These are phyloP conservation scores for Aureobasidium namibiae DNA, from an alignment of 2,329 filamentous ascomycete genomes.

Conservation along the genomic window DNA sequence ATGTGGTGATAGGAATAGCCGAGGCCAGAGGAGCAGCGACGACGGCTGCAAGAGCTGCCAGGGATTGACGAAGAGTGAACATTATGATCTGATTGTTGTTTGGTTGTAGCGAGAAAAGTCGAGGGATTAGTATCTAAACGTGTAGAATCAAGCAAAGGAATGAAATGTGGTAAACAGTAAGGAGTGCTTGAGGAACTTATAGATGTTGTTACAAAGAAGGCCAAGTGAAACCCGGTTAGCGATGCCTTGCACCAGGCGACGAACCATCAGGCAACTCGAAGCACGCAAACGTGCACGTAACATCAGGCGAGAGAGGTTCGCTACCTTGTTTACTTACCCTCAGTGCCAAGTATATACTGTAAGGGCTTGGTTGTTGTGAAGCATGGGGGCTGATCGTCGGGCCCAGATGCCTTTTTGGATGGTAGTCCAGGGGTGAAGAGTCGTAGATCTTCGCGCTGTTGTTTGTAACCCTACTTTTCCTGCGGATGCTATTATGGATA, in stretches of 20 bases:
- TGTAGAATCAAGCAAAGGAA: neutral
- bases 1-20: neutral
- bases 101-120: neutral
- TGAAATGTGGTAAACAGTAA: neutral
- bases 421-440: neutral
- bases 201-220: neutral
- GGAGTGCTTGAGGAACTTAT: neutral
- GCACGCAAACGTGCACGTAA: neutral
- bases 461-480: neutral
- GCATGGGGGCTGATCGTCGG: neutral
- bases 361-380: neutral
- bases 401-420: neutral
- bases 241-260: neutral
- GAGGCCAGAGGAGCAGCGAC: constrained; percentile 1
- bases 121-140: neutral
- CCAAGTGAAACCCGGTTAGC: constrained; percentile 5
- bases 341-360: neutral
- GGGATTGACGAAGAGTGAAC: neutral
- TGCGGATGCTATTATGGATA: neutral
- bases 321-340: neutral
- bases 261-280: neutral
- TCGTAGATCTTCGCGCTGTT: neutral
- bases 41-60: neutral
- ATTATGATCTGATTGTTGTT: neutral
- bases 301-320: neutral